Percentiles rank a stretch among this genome's conserved stretches.
phyloP scores from a whole-genome alignment of 768 basidiomycete genomes.

The Pleurotus giganteus region DNA sequence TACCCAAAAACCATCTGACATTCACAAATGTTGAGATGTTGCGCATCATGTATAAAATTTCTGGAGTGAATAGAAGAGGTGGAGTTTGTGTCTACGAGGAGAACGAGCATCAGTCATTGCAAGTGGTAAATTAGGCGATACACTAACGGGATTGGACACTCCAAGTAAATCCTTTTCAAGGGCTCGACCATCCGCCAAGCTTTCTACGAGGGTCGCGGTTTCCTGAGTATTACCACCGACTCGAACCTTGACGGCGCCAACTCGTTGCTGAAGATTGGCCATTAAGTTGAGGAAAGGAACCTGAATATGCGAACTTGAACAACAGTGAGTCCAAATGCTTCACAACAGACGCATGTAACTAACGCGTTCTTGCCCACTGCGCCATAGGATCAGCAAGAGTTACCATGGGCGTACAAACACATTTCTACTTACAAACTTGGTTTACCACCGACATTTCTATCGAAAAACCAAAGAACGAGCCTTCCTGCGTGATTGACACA shows the following conservation, averaged over 20 bases:
- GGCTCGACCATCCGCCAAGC: slow-evolving; percentile 36
- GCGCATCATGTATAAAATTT: slow-evolving; percentile 63
- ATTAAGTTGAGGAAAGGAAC: slow-evolving; percentile 68
- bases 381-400: background rate
- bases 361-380: slow-evolving; percentile 36
- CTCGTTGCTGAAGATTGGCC: slow-evolving; percentile 53
- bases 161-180: slow-evolving; percentile 39
- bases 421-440: slow-evolving; percentile 42
- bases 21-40: slow-evolving; percentile 59
- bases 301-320: slow-evolving; percentile 41
- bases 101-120: background rate
- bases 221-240: slow-evolving; percentile 74
- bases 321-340: background rate
- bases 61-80: slow-evolving; percentile 59
- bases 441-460: slow-evolving; percentile 58
- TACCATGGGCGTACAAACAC: background rate
- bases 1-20: slow-evolving; percentile 66
- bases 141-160: slow-evolving; percentile 29
- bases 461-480: slow-evolving; percentile 55
- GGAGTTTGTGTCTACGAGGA: slow-evolving; percentile 26
- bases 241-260: slow-evolving; percentile 53
- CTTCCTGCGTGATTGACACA: slow-evolving; percentile 35
- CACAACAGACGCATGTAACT: slow-evolving; percentile 8
- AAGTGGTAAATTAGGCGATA: background rate
- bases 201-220: slow-evolving; percentile 37